phyloP scores from a whole-genome alignment of 2,329 filamentous ascomycete genomes.

The Ciborinia camelliae region DNA sequence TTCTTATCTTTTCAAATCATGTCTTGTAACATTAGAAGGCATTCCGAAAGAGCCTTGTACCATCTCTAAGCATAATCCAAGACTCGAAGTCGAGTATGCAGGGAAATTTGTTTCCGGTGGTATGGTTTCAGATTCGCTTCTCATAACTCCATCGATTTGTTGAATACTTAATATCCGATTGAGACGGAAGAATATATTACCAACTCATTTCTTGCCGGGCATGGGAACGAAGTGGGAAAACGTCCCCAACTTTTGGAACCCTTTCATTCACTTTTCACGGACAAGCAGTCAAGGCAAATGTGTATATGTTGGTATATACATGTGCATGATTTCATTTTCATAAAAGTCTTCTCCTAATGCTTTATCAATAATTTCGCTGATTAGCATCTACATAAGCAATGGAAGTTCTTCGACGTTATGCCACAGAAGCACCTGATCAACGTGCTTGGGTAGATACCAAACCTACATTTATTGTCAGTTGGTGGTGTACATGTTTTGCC shows the following conservation, averaged over 20 bases:
- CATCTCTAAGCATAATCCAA: background rate
- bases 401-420: slow-evolving; percentile 31
- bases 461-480: slow-evolving; percentile 85
- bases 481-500: slow-evolving; percentile 87
- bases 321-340: background rate
- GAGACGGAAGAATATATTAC: background rate
- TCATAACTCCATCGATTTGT: background rate
- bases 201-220: slow-evolving; percentile 1
- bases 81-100: slow-evolving; percentile 3
- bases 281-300: background rate
- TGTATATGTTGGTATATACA: background rate
- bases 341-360: background rate
- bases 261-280: background rate
- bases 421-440: slow-evolving; percentile 28
- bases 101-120: background rate
- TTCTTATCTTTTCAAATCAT: background rate
- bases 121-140: background rate
- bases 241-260: background rate
- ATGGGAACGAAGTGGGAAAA: background rate
- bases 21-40: background rate
- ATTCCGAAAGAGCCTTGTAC: background rate
- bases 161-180: background rate
- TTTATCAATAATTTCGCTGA: background rate
- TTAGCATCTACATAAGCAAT: slow-evolving; percentile 19
- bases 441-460: slow-evolving; percentile 54